Base-by-base conservation (phyloP, 345 rosid genomes). In the Salix exigua region DNA sequence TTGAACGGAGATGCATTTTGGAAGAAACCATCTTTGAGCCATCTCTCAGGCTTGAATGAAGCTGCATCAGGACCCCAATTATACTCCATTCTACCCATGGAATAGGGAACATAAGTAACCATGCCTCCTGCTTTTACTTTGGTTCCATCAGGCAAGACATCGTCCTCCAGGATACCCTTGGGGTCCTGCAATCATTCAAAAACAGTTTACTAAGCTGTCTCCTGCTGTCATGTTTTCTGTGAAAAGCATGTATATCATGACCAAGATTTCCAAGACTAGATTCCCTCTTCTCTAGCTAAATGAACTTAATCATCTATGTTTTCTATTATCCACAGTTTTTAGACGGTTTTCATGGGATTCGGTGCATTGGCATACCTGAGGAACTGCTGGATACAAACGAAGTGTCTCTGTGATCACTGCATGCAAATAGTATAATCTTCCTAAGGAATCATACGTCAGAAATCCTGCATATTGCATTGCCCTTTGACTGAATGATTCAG, bases 81-180 rank as follows among this genome's bases (percentile, higher is more conserved):
- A 66, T 91, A 90, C 75, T 86, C 91, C 99, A 95, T 90, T 25
- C 99, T 88, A 8, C 97, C 99, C 99, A 95, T 95, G 46, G 97
- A 95, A 75, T 91, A 95, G n/a, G 98, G 98, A 37, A 90, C 97
- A 79, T 93, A 93, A 69, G 98, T 95, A n/a, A 93, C 96, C 98
- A 91, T 90, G 50, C 96, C 99, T 86, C 99, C 97, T 66, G 99
- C 97, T 83, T 88, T 93, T 53, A 95, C 94, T 81, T 82, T 87
- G 63, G 98, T 95, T 50, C 99, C 97, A 83, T 90, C 96, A 0
- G 99, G 99, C 81, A 95, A 82, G 33, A 88, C 77, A 85, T 95
- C 98, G 74, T 90, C 96, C 74, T 91, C 86, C 79, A 89, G 68
- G 31, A 94, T 85, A 26, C 99, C 98, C 78, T 93, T 93, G 0